Evolutionary conservation across 345 rosid genomes (phyloP), one percentile per base, ranked within the genome.

Genomic region (Lumnitzera racemosa): DNA sequence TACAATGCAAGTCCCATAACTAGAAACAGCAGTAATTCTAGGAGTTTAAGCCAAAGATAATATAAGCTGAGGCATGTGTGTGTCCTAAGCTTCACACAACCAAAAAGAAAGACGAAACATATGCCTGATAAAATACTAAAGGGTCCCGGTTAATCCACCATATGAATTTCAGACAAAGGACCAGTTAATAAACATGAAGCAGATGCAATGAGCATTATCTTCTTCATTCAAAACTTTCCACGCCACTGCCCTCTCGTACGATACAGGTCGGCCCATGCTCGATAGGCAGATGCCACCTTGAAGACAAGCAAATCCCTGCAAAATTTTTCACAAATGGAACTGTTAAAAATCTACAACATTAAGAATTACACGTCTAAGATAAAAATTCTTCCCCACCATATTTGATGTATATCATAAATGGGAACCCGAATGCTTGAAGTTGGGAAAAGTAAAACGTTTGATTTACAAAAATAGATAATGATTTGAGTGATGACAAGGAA

Each of bases 171-270:
- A 90, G 65, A 90, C 97, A 76, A 94, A 94, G 41, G 99, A 94
- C 99, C 99, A 94, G 71, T 86, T 94, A 49, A 94, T 67, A 71
- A 94, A 94, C 87, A 88, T 86, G 73, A 94, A 84, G 83, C 96
- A 88, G 84, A 88, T 78, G 81, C 99, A 94, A 65, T 94, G 99
- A 53, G 95, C 90, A 68, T 63, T 90, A 63, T 94, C 97, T 62
- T 90, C 99, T 69, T 94, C 97, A 70, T 94, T 88, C 67, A 90
- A 66, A 72, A 90, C 99, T 78, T 90, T 94, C 97, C 97, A 94
- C 24, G 99, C 95, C 71, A 94, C 97, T 16, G 97, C 99, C 68
- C 95, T 82, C 72, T 90, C 99, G 1, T 84, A 94, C 1, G 97
- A 94, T 53, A 90, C 95, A 0, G 99, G 99, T 61, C 99, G 81